These are phyloP conservation scores for Pittosporum tobira DNA, from an alignment of 129 eudicot species.

Conservation along the genomic window DNA sequence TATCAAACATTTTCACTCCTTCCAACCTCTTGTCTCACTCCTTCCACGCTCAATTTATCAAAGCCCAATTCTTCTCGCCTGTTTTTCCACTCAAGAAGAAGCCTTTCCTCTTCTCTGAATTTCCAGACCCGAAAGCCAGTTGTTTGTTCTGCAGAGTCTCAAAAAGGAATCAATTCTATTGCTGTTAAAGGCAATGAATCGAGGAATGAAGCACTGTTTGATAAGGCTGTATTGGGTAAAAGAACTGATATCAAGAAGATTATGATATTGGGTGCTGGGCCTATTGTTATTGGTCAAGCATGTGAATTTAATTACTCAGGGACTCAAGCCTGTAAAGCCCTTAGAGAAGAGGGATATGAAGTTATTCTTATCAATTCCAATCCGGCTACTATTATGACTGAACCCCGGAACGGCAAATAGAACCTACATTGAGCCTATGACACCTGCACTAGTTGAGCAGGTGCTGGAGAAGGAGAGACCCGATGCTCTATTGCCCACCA, in stretches of 20 bases:
- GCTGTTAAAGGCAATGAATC: not conserved
- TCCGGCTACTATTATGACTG: constrained; percentile 98
- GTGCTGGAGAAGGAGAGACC: constrained; percentile 81
- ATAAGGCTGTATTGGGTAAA: constrained; percentile 39
- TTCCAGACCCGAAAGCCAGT: not conserved
- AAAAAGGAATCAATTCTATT: not conserved
- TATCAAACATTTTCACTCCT: too few species aligned
- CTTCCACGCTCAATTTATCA: constrained; percentile 2
- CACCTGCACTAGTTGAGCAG: constrained; percentile 82
- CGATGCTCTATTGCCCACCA: constrained; percentile 83
- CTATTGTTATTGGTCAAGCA: constrained; percentile 93
- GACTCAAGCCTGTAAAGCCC: constrained; percentile 92
- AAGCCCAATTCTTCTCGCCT: constrained; percentile 7
- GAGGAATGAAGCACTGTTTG: constrained; percentile 4
- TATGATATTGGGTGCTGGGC: constrained; percentile 89
- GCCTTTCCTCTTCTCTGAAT: not conserved
- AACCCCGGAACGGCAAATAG: constrained; percentile 90
- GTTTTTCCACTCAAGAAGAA: constrained; percentile 5
- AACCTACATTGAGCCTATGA: constrained; percentile 93
- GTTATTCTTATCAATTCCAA: constrained; percentile 48
- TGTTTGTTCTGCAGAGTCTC: not conserved
- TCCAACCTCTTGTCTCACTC: not conserved
- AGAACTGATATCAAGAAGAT: constrained; percentile 91
- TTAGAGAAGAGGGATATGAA: constrained; percentile 85
- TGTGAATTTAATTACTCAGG: constrained; percentile 96